Evolutionary conservation across 495 filamentous ascomycete species (phyloP).

Genomic region (Pseudoneurospora amorphoporcata): DNA sequence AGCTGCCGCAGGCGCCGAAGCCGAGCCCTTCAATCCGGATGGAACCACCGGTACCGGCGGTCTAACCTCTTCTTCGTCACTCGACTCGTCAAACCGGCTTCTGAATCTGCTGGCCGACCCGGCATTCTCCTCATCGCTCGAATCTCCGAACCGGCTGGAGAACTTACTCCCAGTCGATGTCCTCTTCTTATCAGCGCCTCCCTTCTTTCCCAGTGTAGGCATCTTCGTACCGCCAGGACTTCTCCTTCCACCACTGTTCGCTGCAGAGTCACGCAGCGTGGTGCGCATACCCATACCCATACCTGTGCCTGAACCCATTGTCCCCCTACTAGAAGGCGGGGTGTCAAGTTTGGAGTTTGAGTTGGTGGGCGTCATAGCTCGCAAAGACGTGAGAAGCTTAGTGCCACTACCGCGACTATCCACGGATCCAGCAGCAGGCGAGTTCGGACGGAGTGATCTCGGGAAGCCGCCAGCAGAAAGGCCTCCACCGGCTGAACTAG

Average conservation of each 20-base stretch:
- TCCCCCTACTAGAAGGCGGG: constrained; percentile 1
- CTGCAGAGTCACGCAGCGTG: constrained; percentile 17
- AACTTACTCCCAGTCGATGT: constrained; percentile 19
- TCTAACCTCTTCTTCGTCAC: constrained; percentile 50
- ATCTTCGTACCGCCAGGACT: constrained; percentile 17
- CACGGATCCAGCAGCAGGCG: not conserved
- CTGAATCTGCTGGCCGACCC: constrained; percentile 40
- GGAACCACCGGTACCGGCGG: constrained; percentile 11
- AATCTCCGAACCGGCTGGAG: constrained; percentile 45
- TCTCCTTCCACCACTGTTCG: constrained; percentile 5
- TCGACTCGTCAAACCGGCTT: constrained; percentile 75
- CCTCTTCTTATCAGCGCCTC: constrained; percentile 3
- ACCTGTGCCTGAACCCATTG: not conserved
- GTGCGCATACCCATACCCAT: constrained; percentile 21
- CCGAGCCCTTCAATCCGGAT: not conserved
- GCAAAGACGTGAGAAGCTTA: constrained; percentile 17
- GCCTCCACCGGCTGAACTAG: not conserved
- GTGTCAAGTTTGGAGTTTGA: constrained; percentile 18
- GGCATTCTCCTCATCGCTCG: constrained; percentile 60
- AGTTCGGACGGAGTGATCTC: constrained; percentile 21
- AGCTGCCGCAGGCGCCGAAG: not conserved
- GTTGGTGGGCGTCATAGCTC: constrained; percentile 27
- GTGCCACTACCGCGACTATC: not conserved
- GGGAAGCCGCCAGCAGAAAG: constrained; percentile 17
- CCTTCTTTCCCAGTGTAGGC: constrained; percentile 26